Base-by-base conservation (phyloP, 2,329 filamentous ascomycete genomes). In the Shiraia sp. region DNA sequence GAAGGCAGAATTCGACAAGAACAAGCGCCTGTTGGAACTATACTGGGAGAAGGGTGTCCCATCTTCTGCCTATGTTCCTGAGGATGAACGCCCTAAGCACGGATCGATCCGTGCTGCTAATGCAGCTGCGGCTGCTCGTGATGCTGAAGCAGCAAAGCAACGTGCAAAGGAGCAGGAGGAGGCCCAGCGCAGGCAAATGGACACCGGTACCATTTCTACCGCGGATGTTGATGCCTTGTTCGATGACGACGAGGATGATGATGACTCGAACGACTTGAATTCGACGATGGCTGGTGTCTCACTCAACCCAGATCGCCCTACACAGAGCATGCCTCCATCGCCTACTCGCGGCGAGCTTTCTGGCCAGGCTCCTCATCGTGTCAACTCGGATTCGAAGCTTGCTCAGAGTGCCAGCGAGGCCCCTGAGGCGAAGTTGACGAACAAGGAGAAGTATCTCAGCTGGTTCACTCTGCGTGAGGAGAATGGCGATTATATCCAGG, bases 31-130 rank as follows among this genome's bases (percentile, higher is more conserved):
- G 22, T 79, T 99, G 32, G 93, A 99, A 73, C 81, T 99, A 12
- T 99, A 96, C 79, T 99, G 93, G 93, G 93, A 99, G 83, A 99
- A 97, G 81, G 93, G 93, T 32, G 90, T 97, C 6, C 90, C 92
- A 19, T 97, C 91, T 50, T 96, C 92, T 30, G 88, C 91, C 2
- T 99, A 95, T 59, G 86, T 99, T 37, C 93, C 93, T 2, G 93
- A 99, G 66, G 93, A 99, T 66, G 93, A 99, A 76, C 87, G 91
- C 42, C 91, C 91, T 39, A 95, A 93, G 78, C 85, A 87, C 36
- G 85, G 82, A 41, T 80, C 81, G 9, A 87, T 88, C 58, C 83
- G 89, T 52, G 81, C 86, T 42, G 84, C 82, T 29, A 88, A 88
- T 61, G 87, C 88, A 37, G 81, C 85, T 37, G 87, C 86, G 25